Conservation (phyloP, 306 rosid genomes). For the Geum urbanum region DNA sequence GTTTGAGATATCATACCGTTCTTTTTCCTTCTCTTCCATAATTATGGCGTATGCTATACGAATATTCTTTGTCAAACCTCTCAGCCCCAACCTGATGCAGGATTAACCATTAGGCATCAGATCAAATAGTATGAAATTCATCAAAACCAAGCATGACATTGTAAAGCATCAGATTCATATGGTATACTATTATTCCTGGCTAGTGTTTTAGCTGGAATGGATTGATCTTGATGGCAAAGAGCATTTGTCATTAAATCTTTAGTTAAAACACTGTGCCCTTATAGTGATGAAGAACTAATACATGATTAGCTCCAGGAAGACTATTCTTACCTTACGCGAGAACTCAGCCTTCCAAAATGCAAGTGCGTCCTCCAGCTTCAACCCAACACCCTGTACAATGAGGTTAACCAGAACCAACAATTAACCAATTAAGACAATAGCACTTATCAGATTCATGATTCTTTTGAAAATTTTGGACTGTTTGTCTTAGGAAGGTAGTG, state of each 20-base stretch:
- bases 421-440: background rate
- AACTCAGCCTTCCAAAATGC: constrained; percentile 94
- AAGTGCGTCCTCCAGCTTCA: constrained; percentile 91
- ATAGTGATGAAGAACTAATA: background rate
- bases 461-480: background rate
- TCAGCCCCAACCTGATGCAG: constrained; percentile 74
- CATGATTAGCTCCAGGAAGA: constrained; percentile 14
- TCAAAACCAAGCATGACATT: constrained; percentile 12
- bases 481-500: background rate
- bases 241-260: background rate
- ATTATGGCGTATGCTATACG: constrained; percentile 79
- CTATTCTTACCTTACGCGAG: constrained; percentile 61
- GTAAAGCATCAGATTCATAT: background rate
- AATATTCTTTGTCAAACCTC: constrained; percentile 90
- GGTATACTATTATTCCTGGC: background rate
- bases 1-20: constrained; percentile 55
- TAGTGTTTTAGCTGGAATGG: background rate
- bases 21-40: constrained; percentile 94
- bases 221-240: background rate
- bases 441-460: background rate
- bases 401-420: constrained; percentile 11
- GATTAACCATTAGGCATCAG: constrained; percentile 21
- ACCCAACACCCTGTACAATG: constrained; percentile 72
- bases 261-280: background rate
- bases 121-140: constrained; percentile 19